Base-by-base conservation (phyloP, 2,329 filamentous ascomycete species). In the Aspergillus amoenus region DNA sequence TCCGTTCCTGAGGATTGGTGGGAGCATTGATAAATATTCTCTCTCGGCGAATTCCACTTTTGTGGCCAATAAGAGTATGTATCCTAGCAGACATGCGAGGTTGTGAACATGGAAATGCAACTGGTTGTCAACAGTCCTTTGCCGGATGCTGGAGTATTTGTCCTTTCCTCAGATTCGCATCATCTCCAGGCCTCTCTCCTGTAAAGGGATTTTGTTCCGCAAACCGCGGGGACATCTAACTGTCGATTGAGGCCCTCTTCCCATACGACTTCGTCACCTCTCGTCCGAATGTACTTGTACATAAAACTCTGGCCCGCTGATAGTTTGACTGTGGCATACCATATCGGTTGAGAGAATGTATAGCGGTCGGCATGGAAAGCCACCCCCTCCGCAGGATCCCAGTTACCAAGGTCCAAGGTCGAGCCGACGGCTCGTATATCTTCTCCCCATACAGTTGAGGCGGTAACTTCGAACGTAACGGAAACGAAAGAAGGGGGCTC, bases 281-380 rank as follows among this genome's bases (percentile, higher is more conserved):
- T 78, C 42, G 87, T 78, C 24, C 82, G 82, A 63, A 91, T 82
- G 66, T 84, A 91, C 77, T 91, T 90, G 72, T 90, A 91, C 74
- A 85, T 67, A 47, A 91, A 76, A 6, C 70, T 75, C 57, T 78
- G 76, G 1, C 86, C 87, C 0, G 83, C 78, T 1, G 77, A 70
- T 12, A 91, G 73, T 2, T 73, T 76, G 32, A 90, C 68, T 0
- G 82, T 82, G 0, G 70, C 79, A 46, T 73, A 79, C 89, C 89
- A 92, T 8, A 89, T 64, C 1, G 82, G 83, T 63, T 88, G 83
- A 32, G 69, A 73, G 1, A 73, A 62, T 0, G 85, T 87, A 69
- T 91, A 91, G 13, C 77, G 66, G 12, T 73, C 76, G 1, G 88
- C 83, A 46, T 78, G 82, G 21, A 92, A 76, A 0, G 82, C 67